Percentiles rank a stretch among this genome's conserved stretches.
phyloP scores from a whole-genome alignment of 306 rosid species.

The Inga leiocalycina region DNA sequence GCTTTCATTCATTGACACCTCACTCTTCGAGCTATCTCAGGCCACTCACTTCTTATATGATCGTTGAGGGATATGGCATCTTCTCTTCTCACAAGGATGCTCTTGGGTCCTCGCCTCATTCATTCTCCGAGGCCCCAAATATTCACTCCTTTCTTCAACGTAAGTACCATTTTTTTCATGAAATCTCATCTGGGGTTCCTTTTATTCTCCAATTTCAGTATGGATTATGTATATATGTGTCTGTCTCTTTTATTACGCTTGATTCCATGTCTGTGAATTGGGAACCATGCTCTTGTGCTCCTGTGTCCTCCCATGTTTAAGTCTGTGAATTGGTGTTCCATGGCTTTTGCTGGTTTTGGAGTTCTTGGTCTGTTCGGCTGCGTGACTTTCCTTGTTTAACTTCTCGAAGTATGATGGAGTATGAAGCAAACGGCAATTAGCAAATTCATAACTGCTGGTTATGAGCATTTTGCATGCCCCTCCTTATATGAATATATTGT shows the following conservation, averaged over 20 bases:
- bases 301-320: slow-evolving; percentile 7
- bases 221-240: background rate
- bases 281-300: slow-evolving; percentile 13
- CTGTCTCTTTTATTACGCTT: background rate
- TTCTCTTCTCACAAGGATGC: slow-evolving; percentile 57
- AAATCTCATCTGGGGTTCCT: slow-evolving; percentile 28
- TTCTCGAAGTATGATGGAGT: slow-evolving; percentile 18
- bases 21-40: background rate
- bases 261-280: background rate
- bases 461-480: slow-evolving; percentile 2
- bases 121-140: slow-evolving; percentile 51
- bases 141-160: slow-evolving; percentile 57
- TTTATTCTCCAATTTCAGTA: slow-evolving; percentile 14
- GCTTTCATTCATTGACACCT: slow-evolving; percentile 26
- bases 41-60: slow-evolving; percentile 33
- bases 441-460: background rate
- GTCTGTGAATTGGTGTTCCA: slow-evolving; percentile 9
- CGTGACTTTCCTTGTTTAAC: slow-evolving; percentile 7
- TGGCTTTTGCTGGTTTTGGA: background rate
- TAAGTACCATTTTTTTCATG: slow-evolving; percentile 39
- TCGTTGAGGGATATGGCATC: slow-evolving; percentile 65
- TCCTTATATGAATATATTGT: background rate
- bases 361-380: slow-evolving; percentile 26
- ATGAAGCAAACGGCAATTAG: slow-evolving; percentile 7
- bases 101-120: slow-evolving; percentile 55